Conservation (phyloP, 2,329 filamentous ascomycete species). For the Myriosclerotinia curreyana region DNA sequence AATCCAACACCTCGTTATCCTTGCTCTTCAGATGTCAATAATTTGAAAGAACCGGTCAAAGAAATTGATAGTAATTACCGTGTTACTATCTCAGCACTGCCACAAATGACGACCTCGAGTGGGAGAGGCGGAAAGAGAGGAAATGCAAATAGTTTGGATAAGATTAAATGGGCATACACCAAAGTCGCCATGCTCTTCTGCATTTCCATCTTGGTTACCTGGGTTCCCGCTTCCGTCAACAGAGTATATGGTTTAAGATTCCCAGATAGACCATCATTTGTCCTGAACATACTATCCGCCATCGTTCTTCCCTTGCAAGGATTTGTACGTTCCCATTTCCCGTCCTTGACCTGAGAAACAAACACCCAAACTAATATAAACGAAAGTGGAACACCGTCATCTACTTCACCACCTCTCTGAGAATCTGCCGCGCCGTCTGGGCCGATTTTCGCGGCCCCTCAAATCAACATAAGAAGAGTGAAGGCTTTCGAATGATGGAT, state of each 20-base stretch:
- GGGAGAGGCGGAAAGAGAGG: neutral
- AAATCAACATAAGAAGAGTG: neutral
- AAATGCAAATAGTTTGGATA: slow-evolving; percentile 44
- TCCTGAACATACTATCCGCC: slow-evolving; percentile 66
- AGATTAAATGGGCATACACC: slow-evolving; percentile 65
- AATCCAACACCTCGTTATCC: neutral
- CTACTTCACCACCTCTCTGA: slow-evolving; percentile 66
- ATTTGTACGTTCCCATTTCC: slow-evolving; percentile 44
- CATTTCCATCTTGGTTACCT: slow-evolving; percentile 66
- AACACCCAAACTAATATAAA: neutral
- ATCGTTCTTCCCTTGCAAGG: slow-evolving; percentile 77
- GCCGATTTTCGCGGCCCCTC: slow-evolving; percentile 5
- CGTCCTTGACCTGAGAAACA: neutral
- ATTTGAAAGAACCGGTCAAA: neutral
- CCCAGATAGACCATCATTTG: slow-evolving; percentile 49
- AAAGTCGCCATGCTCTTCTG: slow-evolving; percentile 70
- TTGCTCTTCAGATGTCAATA: neutral
- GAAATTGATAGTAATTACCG: slow-evolving; percentile 23
- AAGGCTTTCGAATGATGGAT: slow-evolving; percentile 17
- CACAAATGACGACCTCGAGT: neutral
- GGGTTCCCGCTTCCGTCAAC: slow-evolving; percentile 74
- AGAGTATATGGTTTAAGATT: slow-evolving; percentile 67
- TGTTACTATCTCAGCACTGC: slow-evolving; percentile 23
- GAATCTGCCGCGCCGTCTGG: slow-evolving; percentile 16
- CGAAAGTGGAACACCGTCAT: slow-evolving; percentile 69